Base-by-base conservation (phyloP, 2,329 filamentous ascomycete genomes). In the Xylariaceae sp. region DNA sequence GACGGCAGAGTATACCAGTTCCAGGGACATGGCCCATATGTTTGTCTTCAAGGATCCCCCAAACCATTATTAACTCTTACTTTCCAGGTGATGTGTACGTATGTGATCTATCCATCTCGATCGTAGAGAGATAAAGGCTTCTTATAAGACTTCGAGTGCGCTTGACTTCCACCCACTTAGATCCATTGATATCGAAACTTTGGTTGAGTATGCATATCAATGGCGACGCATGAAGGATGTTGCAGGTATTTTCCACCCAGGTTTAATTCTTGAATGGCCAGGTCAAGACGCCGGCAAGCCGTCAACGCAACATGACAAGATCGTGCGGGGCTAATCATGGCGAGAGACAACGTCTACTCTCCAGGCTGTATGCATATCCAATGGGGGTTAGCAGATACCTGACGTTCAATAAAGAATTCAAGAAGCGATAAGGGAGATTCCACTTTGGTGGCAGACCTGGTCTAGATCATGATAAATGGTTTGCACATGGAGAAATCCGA, bases 1-100 rank as follows among this genome's bases (percentile, higher is more conserved):
- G 11, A 45, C 30, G 17, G 10, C 11, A 11, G 18, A 52, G 15
- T 53, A 30, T 72, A 77, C 76, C 77, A 64, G 78, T 81, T 58
- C 79, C 78, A 57, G 78, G 79, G 57, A 80, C 78, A 62, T 74
- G 67, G 62, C 76, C 76, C 73, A 76, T 73, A 60, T 74, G 70
- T 57, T 73, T 72, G 57, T 75, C 74, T 53, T 80, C 78, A 8
- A 80, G 68, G 45, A 80, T 79, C 59, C 78, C 78, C 69, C 78
- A 80, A 62, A 75, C 73, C 79, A 80, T 79, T 23, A 56, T 70
- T 63, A 50, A 4, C 3, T 4, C 23, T 30, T 30, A 30, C 23
- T 30, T 30, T 30, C 23, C 23, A 30, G 23, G 23, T 4, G 23
- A 30, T 30, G 23, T 30, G 23, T 30, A 30, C 4, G 23, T 30